Conservation (phyloP, 2,329 filamentous ascomycete species). For the Monilinia aucupariae region DNA sequence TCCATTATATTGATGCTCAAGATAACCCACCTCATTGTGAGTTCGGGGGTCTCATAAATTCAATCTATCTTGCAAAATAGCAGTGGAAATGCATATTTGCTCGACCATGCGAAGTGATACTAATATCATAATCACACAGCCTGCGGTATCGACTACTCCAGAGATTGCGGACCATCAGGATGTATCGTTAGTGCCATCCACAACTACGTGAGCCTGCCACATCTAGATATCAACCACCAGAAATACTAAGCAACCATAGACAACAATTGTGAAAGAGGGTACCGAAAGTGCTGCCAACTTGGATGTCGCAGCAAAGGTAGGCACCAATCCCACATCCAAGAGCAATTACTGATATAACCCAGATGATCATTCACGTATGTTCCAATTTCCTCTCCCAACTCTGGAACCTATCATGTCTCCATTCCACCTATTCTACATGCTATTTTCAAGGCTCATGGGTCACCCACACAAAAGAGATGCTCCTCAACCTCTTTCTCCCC, state of each 20-base stretch:
- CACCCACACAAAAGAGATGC: conserved; percentile 11
- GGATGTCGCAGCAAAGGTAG: conserved; percentile 52
- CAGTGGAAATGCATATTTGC: background rate
- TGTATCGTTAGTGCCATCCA: conserved; percentile 49
- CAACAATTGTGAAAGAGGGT: conserved; percentile 22
- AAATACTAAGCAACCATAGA: conserved; percentile 20
- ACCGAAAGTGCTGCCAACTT: conserved; percentile 44
- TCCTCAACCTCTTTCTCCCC: conserved; percentile 19
- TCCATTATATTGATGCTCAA: conserved; percentile 65
- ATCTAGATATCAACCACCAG: background rate
- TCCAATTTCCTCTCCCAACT: conserved; percentile 18
- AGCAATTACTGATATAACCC: conserved; percentile 10
- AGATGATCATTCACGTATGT: conserved; percentile 35
- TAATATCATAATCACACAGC: conserved; percentile 15
- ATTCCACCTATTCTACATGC: conserved; percentile 2
- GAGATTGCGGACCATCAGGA: conserved; percentile 56
- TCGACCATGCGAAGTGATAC: background rate
- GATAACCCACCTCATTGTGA: conserved; percentile 49
- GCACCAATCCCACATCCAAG: background rate
- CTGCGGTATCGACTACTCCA: conserved; percentile 52
- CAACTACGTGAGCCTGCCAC: conserved; percentile 28
- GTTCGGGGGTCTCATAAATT: background rate
- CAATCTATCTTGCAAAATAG: background rate
- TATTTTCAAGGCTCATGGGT: conserved; percentile 17
- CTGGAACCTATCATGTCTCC: background rate